Percentiles rank a stretch among this genome's conserved stretches.
Evolutionary conservation across 768 basidiomycete species (phyloP).

Genomic region (Mrakia gelida): DNA sequence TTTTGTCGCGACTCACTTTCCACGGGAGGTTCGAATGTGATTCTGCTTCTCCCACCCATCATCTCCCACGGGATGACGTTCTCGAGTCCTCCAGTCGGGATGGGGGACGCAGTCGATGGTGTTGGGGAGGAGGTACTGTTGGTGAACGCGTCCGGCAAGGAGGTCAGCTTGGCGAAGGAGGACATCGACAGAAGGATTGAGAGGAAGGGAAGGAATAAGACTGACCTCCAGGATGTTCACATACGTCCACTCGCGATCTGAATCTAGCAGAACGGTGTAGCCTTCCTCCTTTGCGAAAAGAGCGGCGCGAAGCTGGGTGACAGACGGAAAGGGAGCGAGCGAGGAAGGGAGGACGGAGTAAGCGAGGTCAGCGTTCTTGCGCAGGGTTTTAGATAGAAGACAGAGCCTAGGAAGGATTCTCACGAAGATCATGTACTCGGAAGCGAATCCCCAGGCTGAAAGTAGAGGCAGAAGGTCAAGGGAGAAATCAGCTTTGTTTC

Average conservation of each 20-base stretch:
- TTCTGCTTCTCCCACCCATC: not conserved
- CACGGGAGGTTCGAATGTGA: not conserved
- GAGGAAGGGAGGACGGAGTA: not conserved
- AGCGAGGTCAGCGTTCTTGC: not conserved
- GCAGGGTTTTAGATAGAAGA: not conserved
- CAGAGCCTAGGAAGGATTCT: not conserved
- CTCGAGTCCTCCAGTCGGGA: slow-evolving; percentile 2
- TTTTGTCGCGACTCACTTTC: not conserved
- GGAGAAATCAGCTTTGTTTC: not conserved
- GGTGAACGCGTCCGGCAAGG: not conserved
- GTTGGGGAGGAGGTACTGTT: not conserved
- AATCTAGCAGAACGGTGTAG: not conserved
- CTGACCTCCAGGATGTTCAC: not conserved
- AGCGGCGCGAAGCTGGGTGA: slow-evolving; percentile 1
- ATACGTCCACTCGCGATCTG: not conserved
- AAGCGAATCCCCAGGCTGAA: not conserved
- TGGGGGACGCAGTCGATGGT: not conserved
- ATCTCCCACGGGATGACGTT: not conserved
- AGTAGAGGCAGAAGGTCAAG: not conserved
- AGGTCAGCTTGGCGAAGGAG: too few species aligned
- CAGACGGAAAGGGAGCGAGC: not conserved
- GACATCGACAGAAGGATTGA: not conserved
- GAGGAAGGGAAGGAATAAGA: not conserved
- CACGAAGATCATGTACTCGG: slow-evolving; percentile 12
- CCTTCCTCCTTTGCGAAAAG: not conserved